phyloP scores from a whole-genome alignment of 2,329 filamentous ascomycete genomes.

The Trichoderma atrobrunneum region DNA sequence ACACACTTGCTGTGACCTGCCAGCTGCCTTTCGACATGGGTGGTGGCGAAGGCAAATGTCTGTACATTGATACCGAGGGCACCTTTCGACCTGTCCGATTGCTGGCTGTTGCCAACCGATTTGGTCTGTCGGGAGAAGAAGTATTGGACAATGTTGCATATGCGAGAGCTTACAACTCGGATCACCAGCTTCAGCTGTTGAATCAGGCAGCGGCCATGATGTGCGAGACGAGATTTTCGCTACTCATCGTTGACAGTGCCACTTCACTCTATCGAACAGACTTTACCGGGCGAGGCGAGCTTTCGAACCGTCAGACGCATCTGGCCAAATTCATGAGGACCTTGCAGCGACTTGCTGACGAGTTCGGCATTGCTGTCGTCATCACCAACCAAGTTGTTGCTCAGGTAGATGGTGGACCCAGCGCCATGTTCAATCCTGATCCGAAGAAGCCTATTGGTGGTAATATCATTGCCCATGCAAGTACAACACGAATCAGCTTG shows the following conservation, averaged over 20 bases:
- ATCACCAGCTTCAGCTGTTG: conserved; percentile 92
- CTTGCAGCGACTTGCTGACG: conserved; percentile 71
- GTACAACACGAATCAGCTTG: conserved; percentile 87
- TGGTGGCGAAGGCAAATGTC: conserved; percentile 93
- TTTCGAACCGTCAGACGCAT: conserved; percentile 89
- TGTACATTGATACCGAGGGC: conserved; percentile 98
- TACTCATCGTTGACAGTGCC: conserved; percentile 93
- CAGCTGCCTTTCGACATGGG: conserved; percentile 99
- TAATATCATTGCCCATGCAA: conserved; percentile 97
- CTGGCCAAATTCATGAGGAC: conserved; percentile 86
- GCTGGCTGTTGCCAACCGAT: conserved; percentile 88
- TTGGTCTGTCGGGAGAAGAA: conserved; percentile 92
- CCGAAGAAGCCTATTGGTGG: conserved; percentile 99
- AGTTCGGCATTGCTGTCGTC: conserved; percentile 95
- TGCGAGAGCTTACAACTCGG: conserved; percentile 95
- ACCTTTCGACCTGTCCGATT: conserved; percentile 92
- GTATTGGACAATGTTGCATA: conserved; percentile 98
- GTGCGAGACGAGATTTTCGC: conserved; percentile 96
- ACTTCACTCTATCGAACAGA: conserved; percentile 95
- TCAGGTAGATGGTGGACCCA: conserved; percentile 93
- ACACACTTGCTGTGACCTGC: conserved; percentile 97
- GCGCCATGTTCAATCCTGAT: conserved; percentile 98
- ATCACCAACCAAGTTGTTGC: conserved; percentile 99
- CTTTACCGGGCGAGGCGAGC: conserved; percentile 92
- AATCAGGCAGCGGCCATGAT: conserved; percentile 98